These are phyloP conservation scores for Hibiscus trionum DNA, from an alignment of 345 rosid genomes.

Conservation along the genomic window DNA sequence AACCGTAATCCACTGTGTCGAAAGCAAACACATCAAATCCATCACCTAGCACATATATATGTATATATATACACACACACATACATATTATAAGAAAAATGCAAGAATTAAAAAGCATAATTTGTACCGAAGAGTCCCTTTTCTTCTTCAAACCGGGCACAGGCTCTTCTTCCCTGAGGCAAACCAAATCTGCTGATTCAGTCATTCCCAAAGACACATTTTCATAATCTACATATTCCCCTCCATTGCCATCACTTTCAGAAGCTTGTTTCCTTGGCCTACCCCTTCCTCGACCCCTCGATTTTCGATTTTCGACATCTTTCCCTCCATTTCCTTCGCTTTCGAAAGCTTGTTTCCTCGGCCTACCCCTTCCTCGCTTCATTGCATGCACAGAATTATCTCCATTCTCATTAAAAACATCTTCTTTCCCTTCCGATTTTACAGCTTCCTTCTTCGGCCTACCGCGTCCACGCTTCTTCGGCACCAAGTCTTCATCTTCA, in stretches of 20 bases:
- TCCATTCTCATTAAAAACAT: neutral
- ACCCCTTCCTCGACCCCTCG: neutral
- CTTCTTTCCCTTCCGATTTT: neutral
- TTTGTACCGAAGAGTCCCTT: neutral
- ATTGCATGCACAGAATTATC: neutral
- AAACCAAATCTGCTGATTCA: neutral
- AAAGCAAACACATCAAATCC: neutral
- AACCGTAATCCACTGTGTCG: neutral
- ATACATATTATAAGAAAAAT: neutral
- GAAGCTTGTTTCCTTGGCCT: neutral
- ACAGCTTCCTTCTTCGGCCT: neutral
- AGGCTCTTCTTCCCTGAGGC: neutral
- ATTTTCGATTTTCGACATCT: neutral
- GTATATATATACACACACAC: neutral
- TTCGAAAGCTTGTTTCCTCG: neutral
- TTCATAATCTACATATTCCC: neutral
- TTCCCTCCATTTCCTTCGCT: neutral
- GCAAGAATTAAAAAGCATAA: neutral
- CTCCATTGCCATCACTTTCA: neutral
- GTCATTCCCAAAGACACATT: too few relatives aligned
- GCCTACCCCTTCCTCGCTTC: conserved; percentile 8
- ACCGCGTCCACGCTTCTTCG: neutral
- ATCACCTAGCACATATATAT: neutral
- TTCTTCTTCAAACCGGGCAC: neutral
- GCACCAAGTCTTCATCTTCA: neutral